Conservation (phyloP, 768 basidiomycete genomes). For the Suillus alpinus region DNA sequence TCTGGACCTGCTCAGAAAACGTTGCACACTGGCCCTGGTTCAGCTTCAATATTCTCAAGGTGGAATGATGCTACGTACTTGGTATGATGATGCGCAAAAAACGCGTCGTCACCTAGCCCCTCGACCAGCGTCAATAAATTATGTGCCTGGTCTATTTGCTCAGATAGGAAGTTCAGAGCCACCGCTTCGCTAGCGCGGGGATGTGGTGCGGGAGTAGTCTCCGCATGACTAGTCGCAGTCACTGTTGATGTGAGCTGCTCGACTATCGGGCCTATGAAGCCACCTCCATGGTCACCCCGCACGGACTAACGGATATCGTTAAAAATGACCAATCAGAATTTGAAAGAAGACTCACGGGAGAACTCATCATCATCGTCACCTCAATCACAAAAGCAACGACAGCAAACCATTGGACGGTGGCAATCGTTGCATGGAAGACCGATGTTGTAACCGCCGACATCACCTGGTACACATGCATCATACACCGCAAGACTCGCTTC, state of each 20-base stretch:
- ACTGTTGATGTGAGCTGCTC: not conserved
- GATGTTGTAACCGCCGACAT: not conserved
- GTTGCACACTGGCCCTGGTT: conserved; percentile 9
- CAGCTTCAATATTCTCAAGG: not conserved
- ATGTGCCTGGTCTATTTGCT: conserved; percentile 29
- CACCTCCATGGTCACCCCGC: not conserved
- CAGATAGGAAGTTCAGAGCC: conserved; percentile 24
- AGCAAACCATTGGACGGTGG: conserved; percentile 2
- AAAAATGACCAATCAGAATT: not conserved
- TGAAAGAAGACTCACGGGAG: not conserved
- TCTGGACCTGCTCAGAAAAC: not conserved
- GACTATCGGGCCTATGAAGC: conserved; percentile 2
- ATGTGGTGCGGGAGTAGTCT: not conserved
- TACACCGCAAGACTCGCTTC: conserved; percentile 35
- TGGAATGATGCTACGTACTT: conserved; percentile 12
- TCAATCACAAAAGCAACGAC: conserved; percentile 4
- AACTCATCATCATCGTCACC: not conserved
- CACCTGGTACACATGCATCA: not conserved
- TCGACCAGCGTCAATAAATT: conserved; percentile 20
- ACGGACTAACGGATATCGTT: not conserved
- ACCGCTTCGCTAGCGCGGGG: conserved; percentile 7
- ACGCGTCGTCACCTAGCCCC: conserved; percentile 16
- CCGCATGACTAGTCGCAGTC: not conserved
- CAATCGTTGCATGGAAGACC: not conserved
- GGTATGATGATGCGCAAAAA: conserved; percentile 19